Base-by-base conservation (phyloP, 495 filamentous ascomycete species). In the Neurospora pannonica region DNA sequence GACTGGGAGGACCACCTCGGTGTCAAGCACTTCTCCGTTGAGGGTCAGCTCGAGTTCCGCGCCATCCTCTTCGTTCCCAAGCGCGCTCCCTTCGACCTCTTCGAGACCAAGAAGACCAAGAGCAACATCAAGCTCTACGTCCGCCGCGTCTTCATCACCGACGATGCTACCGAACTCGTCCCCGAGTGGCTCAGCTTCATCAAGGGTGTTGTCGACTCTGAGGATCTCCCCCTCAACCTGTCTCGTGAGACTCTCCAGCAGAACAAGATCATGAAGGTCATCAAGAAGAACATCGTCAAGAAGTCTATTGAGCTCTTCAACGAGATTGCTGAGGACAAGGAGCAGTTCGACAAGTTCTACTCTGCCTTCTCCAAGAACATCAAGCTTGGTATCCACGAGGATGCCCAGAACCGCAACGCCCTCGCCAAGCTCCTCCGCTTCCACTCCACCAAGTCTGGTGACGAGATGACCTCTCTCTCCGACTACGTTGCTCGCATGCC, bases 201-300 rank as follows among this genome's bases (percentile, higher is more conserved):
- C 89, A 98, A 98, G 92, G 96, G 96, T 89, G 96, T 99, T 79
- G 97, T 99, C 82, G 96, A 99, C 87, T 99, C 96, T 76, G 96
- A 99, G 89, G 96, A 99, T 86, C 92, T 99, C 42, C 96, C 96
- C 75, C 90, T 99, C 80, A 99, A 99, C 90, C 86, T 99, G 86
- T 98, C 97, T 84, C 97, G 96, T 91, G 96, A 99, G 90, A 98
- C 97, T 74, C 93, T 99, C 70, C 96, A 99, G 87, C 97, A 98
- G 89, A 98, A 98, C 92, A 98, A 98, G 93, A 99, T 99, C 89
- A 97, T 99, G 96, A 99, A 99, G 91, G 96, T 99, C 82, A 99
- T 99, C 90, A 95, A 94, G 89, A 99, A 99, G 94, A 99, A 99
- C 91, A 96, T 99, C 75, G 94, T 99, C 88, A 99, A 98, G 94